A percentile compares a stretch with the other conserved stretches of the same genome.
These are phyloP conservation scores for Amylocarpus encephaloides DNA, from an alignment of 2,329 filamentous ascomycete species.

Conservation along the genomic window DNA sequence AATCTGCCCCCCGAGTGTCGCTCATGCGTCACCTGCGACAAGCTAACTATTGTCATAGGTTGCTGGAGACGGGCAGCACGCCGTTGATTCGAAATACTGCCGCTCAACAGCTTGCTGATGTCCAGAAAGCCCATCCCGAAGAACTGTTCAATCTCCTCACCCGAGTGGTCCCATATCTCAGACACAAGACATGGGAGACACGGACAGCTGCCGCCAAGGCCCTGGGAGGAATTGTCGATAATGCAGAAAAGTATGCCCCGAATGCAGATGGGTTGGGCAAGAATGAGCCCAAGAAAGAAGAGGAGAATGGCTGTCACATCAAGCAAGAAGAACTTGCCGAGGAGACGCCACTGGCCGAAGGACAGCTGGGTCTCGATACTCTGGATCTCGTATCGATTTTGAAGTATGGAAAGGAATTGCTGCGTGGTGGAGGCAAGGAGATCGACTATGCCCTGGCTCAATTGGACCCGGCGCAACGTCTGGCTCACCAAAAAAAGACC, in stretches of 20 bases:
- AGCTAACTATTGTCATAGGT: constrained; percentile 43
- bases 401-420: constrained; percentile 73
- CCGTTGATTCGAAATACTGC: constrained; percentile 94
- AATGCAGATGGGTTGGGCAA: constrained; percentile 57
- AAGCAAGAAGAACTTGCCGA: constrained; percentile 59
- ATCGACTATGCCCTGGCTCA: constrained; percentile 79
- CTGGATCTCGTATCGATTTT: constrained; percentile 77
- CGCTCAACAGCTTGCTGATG: constrained; percentile 92
- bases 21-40: neutral
- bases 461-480: constrained; percentile 72
- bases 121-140: constrained; percentile 96
- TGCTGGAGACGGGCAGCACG: constrained; percentile 96
- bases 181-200: constrained; percentile 96
- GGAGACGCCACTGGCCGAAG: constrained; percentile 36
- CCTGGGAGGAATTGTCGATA: constrained; percentile 85
- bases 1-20: no score
- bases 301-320: constrained; percentile 32
- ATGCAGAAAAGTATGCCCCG: constrained; percentile 82
- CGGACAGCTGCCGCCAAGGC: constrained; percentile 89
- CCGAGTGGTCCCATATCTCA: constrained; percentile 88
- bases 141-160: constrained; percentile 94
- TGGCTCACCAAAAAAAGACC: constrained; percentile 86
- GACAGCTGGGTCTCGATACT: constrained; percentile 62
- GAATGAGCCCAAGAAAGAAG: constrained; percentile 38
- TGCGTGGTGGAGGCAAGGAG: constrained; percentile 73